Evolutionary conservation across 441 rosid species (phyloP).

Genomic region (Croton laevigatus): DNA sequence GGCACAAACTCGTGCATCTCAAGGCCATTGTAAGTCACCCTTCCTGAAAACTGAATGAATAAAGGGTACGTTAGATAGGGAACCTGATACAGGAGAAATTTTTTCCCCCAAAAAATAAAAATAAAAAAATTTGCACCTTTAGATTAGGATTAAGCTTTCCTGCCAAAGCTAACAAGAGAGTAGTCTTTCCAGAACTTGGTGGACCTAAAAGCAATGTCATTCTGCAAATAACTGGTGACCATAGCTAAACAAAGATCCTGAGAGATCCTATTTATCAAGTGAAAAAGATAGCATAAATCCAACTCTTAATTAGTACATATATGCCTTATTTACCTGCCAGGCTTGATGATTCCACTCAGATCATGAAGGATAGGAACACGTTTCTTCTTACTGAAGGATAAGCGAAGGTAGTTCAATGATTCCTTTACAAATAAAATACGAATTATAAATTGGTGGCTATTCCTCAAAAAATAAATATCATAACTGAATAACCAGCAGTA

Average conservation of each 20-base stretch:
- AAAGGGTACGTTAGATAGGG: background rate
- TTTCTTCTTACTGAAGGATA: constrained; percentile 29
- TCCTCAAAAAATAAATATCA: background rate
- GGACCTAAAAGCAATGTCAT: background rate
- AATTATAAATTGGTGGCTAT: background rate
- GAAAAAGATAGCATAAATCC: background rate
- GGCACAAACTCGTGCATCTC: constrained; percentile 57
- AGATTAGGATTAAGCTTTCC: background rate
- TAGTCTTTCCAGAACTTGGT: background rate
- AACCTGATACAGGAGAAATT: background rate
- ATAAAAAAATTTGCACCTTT: background rate
- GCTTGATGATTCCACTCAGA: constrained; percentile 45
- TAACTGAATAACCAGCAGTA: background rate
- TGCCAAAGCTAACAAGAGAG: background rate
- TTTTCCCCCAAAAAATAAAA: background rate
- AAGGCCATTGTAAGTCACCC: constrained; percentile 58
- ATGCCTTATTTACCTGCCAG: constrained; percentile 29
- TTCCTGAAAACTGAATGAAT: constrained; percentile 29
- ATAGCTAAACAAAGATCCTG: background rate
- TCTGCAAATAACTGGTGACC: background rate
- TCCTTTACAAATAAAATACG: background rate
- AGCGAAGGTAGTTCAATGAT: constrained; percentile 18
- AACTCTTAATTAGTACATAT: background rate
- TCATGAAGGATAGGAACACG: constrained; percentile 34
- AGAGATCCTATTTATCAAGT: background rate